Conservation (phyloP, 2,329 filamentous ascomycete genomes). For the Fusarium scirpi region DNA sequence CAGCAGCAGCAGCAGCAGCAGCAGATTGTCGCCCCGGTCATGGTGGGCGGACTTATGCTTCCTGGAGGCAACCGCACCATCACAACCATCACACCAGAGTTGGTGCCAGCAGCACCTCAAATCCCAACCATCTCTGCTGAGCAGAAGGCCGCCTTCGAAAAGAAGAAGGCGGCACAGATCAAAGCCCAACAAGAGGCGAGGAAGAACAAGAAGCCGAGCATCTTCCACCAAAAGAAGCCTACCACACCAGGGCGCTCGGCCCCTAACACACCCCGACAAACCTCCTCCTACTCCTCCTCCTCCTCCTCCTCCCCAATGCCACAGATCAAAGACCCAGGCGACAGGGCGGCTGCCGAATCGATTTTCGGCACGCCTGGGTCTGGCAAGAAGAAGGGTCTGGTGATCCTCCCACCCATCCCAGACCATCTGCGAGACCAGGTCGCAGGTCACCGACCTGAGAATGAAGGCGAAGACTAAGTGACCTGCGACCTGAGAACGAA, state of each 20-base stretch:
- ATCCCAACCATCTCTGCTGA: neutral
- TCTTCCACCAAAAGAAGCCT: slow-evolving; percentile 7
- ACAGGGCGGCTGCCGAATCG: neutral
- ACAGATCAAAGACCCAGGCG: neutral
- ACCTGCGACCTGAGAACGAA: neutral
- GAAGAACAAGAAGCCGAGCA: slow-evolving; percentile 1
- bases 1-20: neutral
- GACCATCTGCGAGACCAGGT: slow-evolving; percentile 4
- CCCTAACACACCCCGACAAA: neutral
- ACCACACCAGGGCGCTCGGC: neutral
- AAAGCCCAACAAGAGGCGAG: neutral
- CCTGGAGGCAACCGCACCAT: slow-evolving; percentile 24
- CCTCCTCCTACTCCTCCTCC: neutral
- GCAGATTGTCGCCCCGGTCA: neutral
- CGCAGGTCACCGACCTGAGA: neutral
- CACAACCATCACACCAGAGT: neutral
- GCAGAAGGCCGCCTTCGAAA: neutral
- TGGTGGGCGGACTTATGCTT: slow-evolving; percentile 18
- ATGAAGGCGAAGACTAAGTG: neutral
- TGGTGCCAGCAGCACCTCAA: neutral
- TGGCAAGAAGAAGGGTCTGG: neutral
- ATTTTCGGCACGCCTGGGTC: neutral
- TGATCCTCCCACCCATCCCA: slow-evolving; percentile 10
- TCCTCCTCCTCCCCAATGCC: neutral
- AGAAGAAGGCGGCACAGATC: slow-evolving; percentile 2